phyloP scores from a whole-genome alignment of 371 early-diverging fungal species.

The Actinomortierella wolfii region DNA sequence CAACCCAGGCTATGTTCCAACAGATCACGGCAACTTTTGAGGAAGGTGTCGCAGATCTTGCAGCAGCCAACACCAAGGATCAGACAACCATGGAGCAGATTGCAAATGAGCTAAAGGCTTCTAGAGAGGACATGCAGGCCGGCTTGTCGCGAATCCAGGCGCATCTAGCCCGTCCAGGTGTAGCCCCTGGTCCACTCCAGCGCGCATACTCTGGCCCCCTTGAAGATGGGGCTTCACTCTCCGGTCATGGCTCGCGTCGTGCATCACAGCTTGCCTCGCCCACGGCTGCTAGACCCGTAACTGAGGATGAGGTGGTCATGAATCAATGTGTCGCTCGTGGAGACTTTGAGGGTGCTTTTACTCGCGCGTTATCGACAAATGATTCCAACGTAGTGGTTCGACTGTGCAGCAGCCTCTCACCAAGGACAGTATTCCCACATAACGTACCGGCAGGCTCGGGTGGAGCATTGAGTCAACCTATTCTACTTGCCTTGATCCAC shows the following conservation, averaged over 20 bases:
- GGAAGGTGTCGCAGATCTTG: constrained; percentile 43
- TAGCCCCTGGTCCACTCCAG: constrained; percentile 13
- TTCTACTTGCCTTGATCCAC: constrained; percentile 30
- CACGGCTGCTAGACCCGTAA: constrained; percentile 21
- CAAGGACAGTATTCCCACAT: constrained; percentile 36
- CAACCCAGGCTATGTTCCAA: constrained; percentile 51
- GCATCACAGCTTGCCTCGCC: constrained; percentile 37
- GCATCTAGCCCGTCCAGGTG: constrained; percentile 8
- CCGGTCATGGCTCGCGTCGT: constrained; percentile 18
- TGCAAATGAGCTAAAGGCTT: constrained; percentile 5
- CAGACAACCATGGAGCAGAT: constrained; percentile 23
- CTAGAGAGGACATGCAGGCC: constrained; percentile 22
- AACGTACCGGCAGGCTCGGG: constrained; percentile 13
- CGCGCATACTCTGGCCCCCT: constrained; percentile 14
- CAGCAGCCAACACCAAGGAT: constrained; percentile 22
- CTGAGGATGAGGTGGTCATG: constrained; percentile 1
- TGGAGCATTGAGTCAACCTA: constrained; percentile 38
- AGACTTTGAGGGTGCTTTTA: constrained; percentile 39
- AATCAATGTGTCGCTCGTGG: constrained; percentile 36
- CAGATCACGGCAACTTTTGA: constrained; percentile 48
- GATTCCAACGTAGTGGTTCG: constrained; percentile 19
- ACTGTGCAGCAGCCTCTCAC: constrained; percentile 36
- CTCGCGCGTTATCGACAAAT: constrained; percentile 35
- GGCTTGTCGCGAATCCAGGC: constrained; percentile 24
- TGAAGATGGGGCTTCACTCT: background rate